A percentile compares a stretch with the other conserved stretches of the same genome.
Evolutionary conservation across 78 protist genomes (phyloP).

Genomic region (Dictyostelium purpureum): DNA sequence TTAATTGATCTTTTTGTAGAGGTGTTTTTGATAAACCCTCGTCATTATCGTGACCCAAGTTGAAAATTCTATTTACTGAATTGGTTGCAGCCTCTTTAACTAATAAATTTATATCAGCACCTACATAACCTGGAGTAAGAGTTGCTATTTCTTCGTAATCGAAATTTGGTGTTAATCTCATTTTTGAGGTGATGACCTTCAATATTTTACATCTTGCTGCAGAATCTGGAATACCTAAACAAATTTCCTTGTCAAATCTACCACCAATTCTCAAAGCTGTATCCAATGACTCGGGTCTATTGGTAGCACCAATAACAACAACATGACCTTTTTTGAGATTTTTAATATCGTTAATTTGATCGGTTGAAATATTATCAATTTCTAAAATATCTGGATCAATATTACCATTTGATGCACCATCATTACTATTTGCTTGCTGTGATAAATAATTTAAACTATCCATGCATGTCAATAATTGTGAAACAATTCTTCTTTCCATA

Average conservation of each 20-base stretch:
- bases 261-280: slow-evolving; percentile 97
- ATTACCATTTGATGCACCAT: not conserved
- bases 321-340: slow-evolving; percentile 77
- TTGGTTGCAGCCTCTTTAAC: slow-evolving; percentile 92
- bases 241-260: slow-evolving; percentile 95
- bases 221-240: slow-evolving; percentile 93
- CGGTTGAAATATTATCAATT: not conserved
- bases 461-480: slow-evolving; percentile 98
- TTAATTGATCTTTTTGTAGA: slow-evolving; percentile 1
- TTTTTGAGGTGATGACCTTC: slow-evolving; percentile 44
- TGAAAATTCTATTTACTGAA: slow-evolving; percentile 90
- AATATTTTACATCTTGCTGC: slow-evolving; percentile 83
- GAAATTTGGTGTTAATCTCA: slow-evolving; percentile 59
- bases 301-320: slow-evolving; percentile 94
- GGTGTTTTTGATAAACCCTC: slow-evolving; percentile 9
- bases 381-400: not conserved
- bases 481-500: slow-evolving; percentile 98
- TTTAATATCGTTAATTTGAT: not conserved
- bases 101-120: slow-evolving; percentile 91
- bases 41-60: not conserved
- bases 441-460: slow-evolving; percentile 79
- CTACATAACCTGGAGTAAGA: slow-evolving; percentile 93
- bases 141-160: slow-evolving; percentile 83
- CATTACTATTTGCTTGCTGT: not conserved
- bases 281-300: slow-evolving; percentile 96